These are phyloP conservation scores for Cyberlindnera mycetangii DNA, from an alignment of 805 yeast genomes.

Conservation along the genomic window DNA sequence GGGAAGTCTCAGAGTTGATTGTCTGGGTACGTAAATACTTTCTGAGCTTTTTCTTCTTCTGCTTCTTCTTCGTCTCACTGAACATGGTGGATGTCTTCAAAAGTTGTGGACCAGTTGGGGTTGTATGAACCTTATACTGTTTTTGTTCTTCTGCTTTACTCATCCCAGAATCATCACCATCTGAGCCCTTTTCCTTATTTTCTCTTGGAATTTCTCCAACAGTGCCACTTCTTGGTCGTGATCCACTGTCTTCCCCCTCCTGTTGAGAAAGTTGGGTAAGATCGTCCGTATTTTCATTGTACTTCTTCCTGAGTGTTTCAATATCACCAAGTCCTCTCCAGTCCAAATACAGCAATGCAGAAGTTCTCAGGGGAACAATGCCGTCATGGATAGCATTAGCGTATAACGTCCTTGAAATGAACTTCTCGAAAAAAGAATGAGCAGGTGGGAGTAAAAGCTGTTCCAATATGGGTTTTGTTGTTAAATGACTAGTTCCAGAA, in stretches of 20 bases:
- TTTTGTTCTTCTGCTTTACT: background rate
- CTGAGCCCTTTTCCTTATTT: conserved; percentile 1
- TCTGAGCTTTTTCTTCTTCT: conserved; percentile 16
- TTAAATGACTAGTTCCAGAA: conserved; percentile 16
- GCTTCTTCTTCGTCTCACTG: conserved; percentile 4
- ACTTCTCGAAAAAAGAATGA: conserved; percentile 55
- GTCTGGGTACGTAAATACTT: conserved; percentile 26
- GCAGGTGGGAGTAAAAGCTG: conserved; percentile 77
- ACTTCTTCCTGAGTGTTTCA: conserved; percentile 26
- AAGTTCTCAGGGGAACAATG: conserved; percentile 89
- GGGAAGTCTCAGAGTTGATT: conserved; percentile 5
- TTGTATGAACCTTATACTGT: background rate
- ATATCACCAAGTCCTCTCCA: conserved; percentile 70
- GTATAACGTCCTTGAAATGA: conserved; percentile 73
- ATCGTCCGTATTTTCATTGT: conserved; percentile 14
- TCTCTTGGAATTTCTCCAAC: conserved; percentile 17
- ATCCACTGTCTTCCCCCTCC: background rate
- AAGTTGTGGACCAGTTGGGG: background rate
- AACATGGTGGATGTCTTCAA: conserved; percentile 8
- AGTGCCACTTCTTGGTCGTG: conserved; percentile 26
- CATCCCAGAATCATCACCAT: background rate
- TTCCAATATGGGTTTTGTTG: conserved; percentile 62
- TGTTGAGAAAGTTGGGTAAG: conserved; percentile 1
- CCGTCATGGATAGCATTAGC: conserved; percentile 94
- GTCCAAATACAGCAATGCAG: conserved; percentile 81